These are phyloP conservation scores for Holtermannia corniformis DNA, from an alignment of 768 basidiomycete genomes.

Conservation along the genomic window DNA sequence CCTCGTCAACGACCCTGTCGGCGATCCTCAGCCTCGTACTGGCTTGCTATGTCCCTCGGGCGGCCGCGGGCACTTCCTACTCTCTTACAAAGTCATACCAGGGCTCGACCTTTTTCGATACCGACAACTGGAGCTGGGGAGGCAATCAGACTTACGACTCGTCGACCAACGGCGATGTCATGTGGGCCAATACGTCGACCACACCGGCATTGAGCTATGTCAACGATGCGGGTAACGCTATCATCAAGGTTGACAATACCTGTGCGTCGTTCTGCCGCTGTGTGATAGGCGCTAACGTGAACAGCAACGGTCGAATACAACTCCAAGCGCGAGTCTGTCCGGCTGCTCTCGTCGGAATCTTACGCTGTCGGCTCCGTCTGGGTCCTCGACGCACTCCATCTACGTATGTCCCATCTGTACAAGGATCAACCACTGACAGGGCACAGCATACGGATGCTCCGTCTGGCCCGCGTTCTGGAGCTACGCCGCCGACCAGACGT, in stretches of 20 bases:
- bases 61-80: conserved; percentile 39
- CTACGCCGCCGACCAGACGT: conserved; percentile 6
- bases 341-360: conserved; percentile 53
- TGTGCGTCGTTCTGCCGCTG: not conserved
- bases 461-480: conserved; percentile 27
- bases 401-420: conserved; percentile 16
- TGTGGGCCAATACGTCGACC: conserved; percentile 38
- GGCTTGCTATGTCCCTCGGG: not conserved
- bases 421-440: not conserved
- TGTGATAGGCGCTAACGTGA: not conserved
- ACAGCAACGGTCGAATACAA: conserved; percentile 38
- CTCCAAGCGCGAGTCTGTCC: conserved; percentile 58
- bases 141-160: conserved; percentile 47
- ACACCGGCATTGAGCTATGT: conserved; percentile 53
- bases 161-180: conserved; percentile 57
- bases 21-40: conserved; percentile 2
- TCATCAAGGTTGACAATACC: conserved; percentile 68
- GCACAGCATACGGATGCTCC: conserved; percentile 3
- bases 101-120: conserved; percentile 53
- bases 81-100: conserved; percentile 52
- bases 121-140: not conserved
- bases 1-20: not conserved
- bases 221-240: conserved; percentile 60
- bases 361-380: conserved; percentile 56
- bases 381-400: conserved; percentile 57